A percentile compares a stretch with the other conserved stretches of the same genome.
Evolutionary conservation across 208 protist species (phyloP).

Genomic region (Leishmania mexicana): DNA sequence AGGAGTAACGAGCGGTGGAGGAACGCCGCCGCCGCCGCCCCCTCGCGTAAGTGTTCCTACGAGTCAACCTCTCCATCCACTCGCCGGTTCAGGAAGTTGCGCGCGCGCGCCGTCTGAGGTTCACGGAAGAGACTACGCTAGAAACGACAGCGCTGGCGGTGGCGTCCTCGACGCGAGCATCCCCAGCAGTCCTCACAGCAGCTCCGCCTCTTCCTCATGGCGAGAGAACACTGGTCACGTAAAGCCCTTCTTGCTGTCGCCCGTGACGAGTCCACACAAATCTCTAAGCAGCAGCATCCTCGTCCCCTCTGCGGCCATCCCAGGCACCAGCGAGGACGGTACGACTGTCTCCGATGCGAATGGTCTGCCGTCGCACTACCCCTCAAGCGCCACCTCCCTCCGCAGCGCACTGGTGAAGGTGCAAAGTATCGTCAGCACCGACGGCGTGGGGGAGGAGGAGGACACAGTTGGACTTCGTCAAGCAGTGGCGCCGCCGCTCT

Average conservation of each 20-base stretch:
- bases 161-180: background rate
- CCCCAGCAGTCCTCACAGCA: background rate
- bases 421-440: background rate
- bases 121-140: background rate
- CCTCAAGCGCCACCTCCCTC: background rate
- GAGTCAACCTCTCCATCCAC: background rate
- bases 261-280: background rate
- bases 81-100: background rate
- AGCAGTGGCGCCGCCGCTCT: background rate
- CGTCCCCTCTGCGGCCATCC: background rate
- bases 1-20: background rate
- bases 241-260: background rate
- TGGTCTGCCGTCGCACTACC: background rate
- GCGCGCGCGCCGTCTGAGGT: background rate
- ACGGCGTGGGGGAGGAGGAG: background rate
- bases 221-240: background rate
- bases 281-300: no score
- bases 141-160: background rate
- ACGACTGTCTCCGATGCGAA: background rate
- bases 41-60: background rate
- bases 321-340: background rate
- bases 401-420: background rate
- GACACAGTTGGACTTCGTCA: background rate
- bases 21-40: background rate
- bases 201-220: background rate